Conservation (phyloP, 495 filamentous ascomycete genomes). For the Rhypophila decipiens region DNA sequence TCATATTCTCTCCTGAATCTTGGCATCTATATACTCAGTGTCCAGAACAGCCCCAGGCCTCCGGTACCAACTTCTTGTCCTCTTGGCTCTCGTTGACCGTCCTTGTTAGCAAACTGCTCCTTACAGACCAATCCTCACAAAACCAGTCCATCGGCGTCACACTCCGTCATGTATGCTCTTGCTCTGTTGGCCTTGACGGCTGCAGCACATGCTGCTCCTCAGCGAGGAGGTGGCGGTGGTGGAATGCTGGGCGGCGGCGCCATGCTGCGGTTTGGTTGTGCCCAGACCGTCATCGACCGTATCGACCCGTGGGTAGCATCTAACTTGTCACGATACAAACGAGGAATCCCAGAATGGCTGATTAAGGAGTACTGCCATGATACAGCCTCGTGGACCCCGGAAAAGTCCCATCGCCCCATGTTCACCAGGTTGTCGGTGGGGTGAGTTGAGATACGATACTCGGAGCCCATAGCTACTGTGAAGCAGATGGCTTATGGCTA, state of each 20-base stretch:
- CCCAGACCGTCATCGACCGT: slow-evolving; percentile 34
- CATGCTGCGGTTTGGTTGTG: slow-evolving; percentile 41
- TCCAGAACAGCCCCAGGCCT: background rate
- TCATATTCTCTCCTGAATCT: background rate
- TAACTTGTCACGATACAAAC: too few relatives aligned
- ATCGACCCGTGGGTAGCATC: slow-evolving; percentile 25
- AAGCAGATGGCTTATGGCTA: background rate
- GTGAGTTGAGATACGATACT: slow-evolving; percentile 3
- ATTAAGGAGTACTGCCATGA: too few relatives aligned
- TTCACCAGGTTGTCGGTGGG: slow-evolving; percentile 44
- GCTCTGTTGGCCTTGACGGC: slow-evolving; percentile 25
- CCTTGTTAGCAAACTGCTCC: background rate
- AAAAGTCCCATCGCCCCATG: slow-evolving; percentile 29
- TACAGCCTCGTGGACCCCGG: slow-evolving; percentile 34
- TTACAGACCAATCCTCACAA: background rate
- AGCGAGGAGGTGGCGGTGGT: slow-evolving; percentile 23
- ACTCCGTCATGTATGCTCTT: slow-evolving; percentile 32
- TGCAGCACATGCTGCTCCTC: slow-evolving; percentile 14
- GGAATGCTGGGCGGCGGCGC: slow-evolving; percentile 25
- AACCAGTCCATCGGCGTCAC: slow-evolving; percentile 3
- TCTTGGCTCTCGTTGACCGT: background rate
- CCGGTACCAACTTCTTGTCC: background rate
- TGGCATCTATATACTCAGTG: background rate
- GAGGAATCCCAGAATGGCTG: background rate
- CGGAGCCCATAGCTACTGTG: background rate